Conservation (phyloP, 2,329 filamentous ascomycete genomes). For the Pyrenochaeta sp. region DNA sequence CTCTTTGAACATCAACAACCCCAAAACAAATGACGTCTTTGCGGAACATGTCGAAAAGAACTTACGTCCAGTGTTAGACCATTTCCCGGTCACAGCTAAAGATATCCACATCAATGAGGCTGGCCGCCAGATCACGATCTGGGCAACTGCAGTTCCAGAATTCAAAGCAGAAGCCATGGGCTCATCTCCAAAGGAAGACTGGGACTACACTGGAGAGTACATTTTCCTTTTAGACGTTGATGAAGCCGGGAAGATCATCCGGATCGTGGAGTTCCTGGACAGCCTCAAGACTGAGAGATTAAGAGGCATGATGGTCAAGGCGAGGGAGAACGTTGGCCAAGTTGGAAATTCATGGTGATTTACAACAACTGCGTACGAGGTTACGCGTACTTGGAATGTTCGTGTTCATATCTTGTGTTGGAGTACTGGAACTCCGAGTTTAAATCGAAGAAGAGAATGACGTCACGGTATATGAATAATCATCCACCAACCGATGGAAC, state of each 20-base stretch:
- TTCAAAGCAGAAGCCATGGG: conserved; percentile 36
- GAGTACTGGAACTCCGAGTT: too few relatives aligned
- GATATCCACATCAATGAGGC: conserved; percentile 22
- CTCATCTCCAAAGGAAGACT: conserved; percentile 22
- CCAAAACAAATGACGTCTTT: conserved; percentile 10
- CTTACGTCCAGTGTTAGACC: conserved; percentile 21
- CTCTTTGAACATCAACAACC: conserved; percentile 5
- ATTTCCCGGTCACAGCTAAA: conserved; percentile 24
- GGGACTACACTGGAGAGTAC: conserved; percentile 42
- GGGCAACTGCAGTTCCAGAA: conserved; percentile 31
- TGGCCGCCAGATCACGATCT: conserved; percentile 34
- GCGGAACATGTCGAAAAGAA: conserved; percentile 7
- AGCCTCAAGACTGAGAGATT: conserved; percentile 19
- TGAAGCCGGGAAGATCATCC: conserved; percentile 33
- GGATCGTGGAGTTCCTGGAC: conserved; percentile 43
- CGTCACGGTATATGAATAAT: too few relatives aligned
- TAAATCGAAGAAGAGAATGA: too few relatives aligned
- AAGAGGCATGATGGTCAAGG: conserved; percentile 6
- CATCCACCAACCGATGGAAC: too few relatives aligned
- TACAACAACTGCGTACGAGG: too few relatives aligned
- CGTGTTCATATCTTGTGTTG: too few relatives aligned
- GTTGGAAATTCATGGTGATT: conserved; percentile 3
- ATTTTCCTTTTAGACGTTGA: conserved; percentile 43
- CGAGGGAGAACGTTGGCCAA: conserved; percentile 10
- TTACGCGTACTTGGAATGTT: too few relatives aligned